Percentiles rank a stretch among this genome's conserved stretches.
phyloP scores from a whole-genome alignment of 129 eudicot genomes.

The Lonicera japonica region DNA sequence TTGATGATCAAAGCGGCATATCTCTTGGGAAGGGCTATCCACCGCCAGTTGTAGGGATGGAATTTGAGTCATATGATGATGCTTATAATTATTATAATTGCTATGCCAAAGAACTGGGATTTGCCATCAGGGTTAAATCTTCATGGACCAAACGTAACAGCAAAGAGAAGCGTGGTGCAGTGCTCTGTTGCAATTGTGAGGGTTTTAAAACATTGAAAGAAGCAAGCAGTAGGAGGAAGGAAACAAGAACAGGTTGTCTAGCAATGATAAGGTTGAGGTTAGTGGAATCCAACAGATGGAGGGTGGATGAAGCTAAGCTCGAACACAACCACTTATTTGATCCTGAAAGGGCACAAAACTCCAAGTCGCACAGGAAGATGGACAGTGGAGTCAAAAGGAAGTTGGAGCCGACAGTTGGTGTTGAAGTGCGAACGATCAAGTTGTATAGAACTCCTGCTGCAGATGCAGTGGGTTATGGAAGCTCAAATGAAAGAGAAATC shows the following conservation, averaged over 20 bases:
- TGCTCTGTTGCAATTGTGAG: constrained; percentile 89
- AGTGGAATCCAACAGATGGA: constrained; percentile 69
- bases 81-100: constrained; percentile 64
- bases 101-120: constrained; percentile 66
- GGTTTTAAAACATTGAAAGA: constrained; percentile 85
- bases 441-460: constrained; percentile 54
- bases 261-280: constrained; percentile 82
- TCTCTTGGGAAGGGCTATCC: constrained; percentile 19
- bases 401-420: constrained; percentile 41
- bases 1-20: constrained; percentile 20
- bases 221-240: constrained; percentile 69
- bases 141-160: constrained; percentile 94
- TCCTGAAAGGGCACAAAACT: constrained; percentile 67
- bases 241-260: constrained; percentile 80
- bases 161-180: constrained; percentile 91
- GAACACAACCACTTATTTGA: constrained; percentile 86
- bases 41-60: constrained; percentile 74
- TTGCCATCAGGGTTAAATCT: constrained; percentile 76
- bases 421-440: constrained; percentile 74
- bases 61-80: constrained; percentile 67
- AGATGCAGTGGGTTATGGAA: constrained; percentile 41
- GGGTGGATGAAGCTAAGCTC: constrained; percentile 76
- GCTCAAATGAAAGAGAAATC: constrained; percentile 40
- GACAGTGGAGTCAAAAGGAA: constrained; percentile 58
- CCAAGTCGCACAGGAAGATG: constrained; percentile 65